Conservation (phyloP, 495 filamentous ascomycete species). For the Letharia lupina region DNA sequence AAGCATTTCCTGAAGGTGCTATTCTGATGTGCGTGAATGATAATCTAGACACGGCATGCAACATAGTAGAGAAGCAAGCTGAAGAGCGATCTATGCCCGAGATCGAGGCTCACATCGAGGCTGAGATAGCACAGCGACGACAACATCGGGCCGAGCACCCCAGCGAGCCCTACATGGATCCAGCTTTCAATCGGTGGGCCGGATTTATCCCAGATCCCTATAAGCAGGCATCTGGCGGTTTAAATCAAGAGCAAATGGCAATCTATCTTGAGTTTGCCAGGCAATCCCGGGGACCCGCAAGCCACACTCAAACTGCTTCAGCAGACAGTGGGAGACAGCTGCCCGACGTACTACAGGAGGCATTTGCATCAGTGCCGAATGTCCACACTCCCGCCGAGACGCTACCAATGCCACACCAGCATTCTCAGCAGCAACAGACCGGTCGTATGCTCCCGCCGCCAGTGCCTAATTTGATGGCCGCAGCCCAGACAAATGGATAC, state of each 20-base stretch:
- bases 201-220: slow-evolving; percentile 84
- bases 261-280: slow-evolving; percentile 95
- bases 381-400: slow-evolving; percentile 74
- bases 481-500: slow-evolving; percentile 55
- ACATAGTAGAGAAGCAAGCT: slow-evolving; percentile 85
- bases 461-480: slow-evolving; percentile 35
- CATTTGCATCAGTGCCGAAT: slow-evolving; percentile 66
- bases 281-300: slow-evolving; percentile 55
- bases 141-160: slow-evolving; percentile 61
- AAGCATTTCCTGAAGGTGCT: slow-evolving; percentile 72
- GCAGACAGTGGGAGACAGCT: slow-evolving; percentile 51
- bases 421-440: slow-evolving; percentile 46
- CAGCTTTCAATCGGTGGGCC: slow-evolving; percentile 72
- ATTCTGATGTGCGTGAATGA: slow-evolving; percentile 98
- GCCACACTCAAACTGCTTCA: slow-evolving; percentile 48
- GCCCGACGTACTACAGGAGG: slow-evolving; percentile 74
- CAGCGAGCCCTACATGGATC: slow-evolving; percentile 75
- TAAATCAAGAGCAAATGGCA: slow-evolving; percentile 86
- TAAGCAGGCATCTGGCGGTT: slow-evolving; percentile 66
- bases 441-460: slow-evolving; percentile 40
- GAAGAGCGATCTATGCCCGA: slow-evolving; percentile 87
- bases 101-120: slow-evolving; percentile 83
- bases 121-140: slow-evolving; percentile 62
- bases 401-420: slow-evolving; percentile 62
- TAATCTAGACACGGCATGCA: slow-evolving; percentile 87